Percentiles rank a stretch among this genome's conserved stretches.
Conservation (phyloP, 2,329 filamentous ascomycete species). For the Nigrospora osmanthi region DNA sequence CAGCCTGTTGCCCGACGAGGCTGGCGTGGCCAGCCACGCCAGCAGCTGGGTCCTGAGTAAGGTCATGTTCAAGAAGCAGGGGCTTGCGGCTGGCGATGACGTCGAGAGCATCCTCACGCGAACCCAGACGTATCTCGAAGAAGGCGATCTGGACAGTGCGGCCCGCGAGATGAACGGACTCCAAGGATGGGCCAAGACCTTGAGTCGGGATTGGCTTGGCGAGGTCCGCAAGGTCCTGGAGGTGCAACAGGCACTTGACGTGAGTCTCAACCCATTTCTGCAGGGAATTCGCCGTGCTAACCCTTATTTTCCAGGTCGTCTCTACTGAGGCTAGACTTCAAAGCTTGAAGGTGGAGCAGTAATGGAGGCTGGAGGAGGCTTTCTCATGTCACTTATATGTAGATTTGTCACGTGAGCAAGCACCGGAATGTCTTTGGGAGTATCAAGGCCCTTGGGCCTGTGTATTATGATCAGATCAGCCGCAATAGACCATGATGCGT, state of each 20-base stretch:
- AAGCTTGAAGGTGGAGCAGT: conserved; percentile 59
- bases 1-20: conserved; percentile 82
- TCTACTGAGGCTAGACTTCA: conserved; percentile 83
- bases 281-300: conserved; percentile 13
- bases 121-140: conserved; percentile 84
- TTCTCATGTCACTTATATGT: conserved; percentile 17
- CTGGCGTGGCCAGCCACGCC: conserved; percentile 88
- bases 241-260: conserved; percentile 92
- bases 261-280: conserved; percentile 39
- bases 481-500: conserved; percentile 1
- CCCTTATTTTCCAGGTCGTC: conserved; percentile 55
- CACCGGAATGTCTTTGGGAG: too few species aligned
- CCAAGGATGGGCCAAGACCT: conserved; percentile 87
- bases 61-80: conserved; percentile 92
- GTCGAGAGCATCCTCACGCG: conserved; percentile 89
- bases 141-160: conserved; percentile 85
- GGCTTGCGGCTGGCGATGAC: conserved; percentile 73
- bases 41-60: conserved; percentile 87
- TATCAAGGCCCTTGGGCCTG: background rate
- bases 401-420: conserved; percentile 12
- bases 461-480: background rate
- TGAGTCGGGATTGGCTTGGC: conserved; percentile 87
- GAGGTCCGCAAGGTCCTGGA: conserved; percentile 91
- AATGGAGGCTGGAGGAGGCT: background rate
- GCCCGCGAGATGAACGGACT: conserved; percentile 93